A percentile compares a stretch with the other conserved stretches of the same genome.
Conservation (phyloP, 805 yeast genomes). For the Saccharomycopsis sp. region DNA sequence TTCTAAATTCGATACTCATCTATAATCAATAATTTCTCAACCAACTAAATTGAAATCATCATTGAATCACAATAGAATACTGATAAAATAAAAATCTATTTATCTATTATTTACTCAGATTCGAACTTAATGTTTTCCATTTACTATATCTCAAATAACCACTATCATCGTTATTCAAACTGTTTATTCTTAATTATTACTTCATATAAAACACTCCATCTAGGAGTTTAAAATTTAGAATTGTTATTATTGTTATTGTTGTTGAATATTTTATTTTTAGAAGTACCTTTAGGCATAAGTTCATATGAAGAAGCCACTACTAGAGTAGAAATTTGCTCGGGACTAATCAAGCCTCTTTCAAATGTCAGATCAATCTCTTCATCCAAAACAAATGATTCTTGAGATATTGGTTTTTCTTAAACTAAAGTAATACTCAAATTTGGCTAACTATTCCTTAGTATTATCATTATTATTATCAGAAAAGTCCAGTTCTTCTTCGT, state of each 20-base stretch:
- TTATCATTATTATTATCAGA: slow-evolving; percentile 13
- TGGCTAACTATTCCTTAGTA: slow-evolving; percentile 10
- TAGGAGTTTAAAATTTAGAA: slow-evolving; percentile 12
- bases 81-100: too few relatives aligned
- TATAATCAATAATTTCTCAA: too few relatives aligned
- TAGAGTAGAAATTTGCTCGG: neutral
- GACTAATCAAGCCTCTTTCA: neutral
- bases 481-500: neutral
- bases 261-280: neutral
- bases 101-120: neutral
- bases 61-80: too few relatives aligned
- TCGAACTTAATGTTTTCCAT: slow-evolving; percentile 9
- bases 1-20: too few relatives aligned
- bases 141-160: slow-evolving; percentile 15
- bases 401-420: too few relatives aligned
- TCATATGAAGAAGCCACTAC: neutral
- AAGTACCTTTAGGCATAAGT: neutral
- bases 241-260: neutral
- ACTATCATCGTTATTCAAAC: slow-evolving; percentile 14
- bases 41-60: too few relatives aligned
- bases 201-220: slow-evolving; percentile 17
- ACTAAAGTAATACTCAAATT: too few relatives aligned
- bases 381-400: neutral
- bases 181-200: slow-evolving; percentile 17
- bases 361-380: neutral